Conservation (phyloP, 2,329 filamentous ascomycete species). For the Beauveria rudraprayagi region DNA sequence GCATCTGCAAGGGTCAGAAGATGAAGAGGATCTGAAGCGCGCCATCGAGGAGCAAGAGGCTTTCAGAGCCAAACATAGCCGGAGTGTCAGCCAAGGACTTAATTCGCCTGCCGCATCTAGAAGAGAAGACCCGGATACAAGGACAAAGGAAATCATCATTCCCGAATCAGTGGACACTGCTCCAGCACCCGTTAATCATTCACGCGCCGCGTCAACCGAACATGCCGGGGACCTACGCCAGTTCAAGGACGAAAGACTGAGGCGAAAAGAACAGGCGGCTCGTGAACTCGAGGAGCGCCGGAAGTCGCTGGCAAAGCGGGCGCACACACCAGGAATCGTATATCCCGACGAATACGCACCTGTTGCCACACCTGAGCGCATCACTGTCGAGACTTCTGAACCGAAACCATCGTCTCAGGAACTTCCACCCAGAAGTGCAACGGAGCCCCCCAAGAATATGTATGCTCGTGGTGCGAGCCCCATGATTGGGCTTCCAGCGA, state of each 20-base stretch:
- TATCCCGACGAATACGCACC: conserved; percentile 53
- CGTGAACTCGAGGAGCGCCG: conserved; percentile 83
- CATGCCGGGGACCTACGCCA: conserved; percentile 46
- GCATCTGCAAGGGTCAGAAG: conserved; percentile 44
- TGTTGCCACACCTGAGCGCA: conserved; percentile 10
- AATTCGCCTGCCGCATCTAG: conserved; percentile 27
- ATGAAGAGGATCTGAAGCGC: conserved; percentile 52
- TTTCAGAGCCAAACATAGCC: conserved; percentile 47
- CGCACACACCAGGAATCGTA: conserved; percentile 71
- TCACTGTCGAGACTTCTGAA: conserved; percentile 35
- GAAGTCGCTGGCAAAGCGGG: conserved; percentile 71
- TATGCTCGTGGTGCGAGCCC: conserved; percentile 35
- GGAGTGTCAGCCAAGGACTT: conserved; percentile 38
- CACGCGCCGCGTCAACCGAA: conserved; percentile 34
- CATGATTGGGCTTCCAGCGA: conserved; percentile 75
- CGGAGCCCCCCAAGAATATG: conserved; percentile 50
- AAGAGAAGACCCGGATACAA: conserved; percentile 33
- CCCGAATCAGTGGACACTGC: conserved; percentile 24
- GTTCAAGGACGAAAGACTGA: conserved; percentile 52
- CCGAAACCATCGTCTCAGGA: conserved; percentile 34
- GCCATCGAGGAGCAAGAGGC: conserved; percentile 46
- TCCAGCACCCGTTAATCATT: conserved; percentile 21
- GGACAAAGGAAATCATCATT: conserved; percentile 21
- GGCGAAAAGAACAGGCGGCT: conserved; percentile 67
- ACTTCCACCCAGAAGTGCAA: conserved; percentile 53